phyloP scores from a whole-genome alignment of 306 rosid genomes.

The Trichosanthes truncata region DNA sequence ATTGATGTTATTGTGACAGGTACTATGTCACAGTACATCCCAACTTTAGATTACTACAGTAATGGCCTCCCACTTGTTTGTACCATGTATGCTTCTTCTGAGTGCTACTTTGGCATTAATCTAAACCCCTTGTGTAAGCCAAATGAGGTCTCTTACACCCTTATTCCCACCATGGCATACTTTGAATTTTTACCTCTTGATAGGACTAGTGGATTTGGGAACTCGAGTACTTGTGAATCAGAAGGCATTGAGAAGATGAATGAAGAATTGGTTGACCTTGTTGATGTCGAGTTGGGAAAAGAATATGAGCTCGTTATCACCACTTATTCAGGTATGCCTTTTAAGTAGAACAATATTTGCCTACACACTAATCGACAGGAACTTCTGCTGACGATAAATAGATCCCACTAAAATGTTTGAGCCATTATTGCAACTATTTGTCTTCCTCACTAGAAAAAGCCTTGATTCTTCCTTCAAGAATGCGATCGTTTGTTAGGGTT shows the following conservation, averaged over 20 bases:
- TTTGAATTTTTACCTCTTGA: constrained; percentile 50
- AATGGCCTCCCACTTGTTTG: constrained; percentile 51
- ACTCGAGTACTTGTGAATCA: constrained; percentile 13
- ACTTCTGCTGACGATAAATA: no score
- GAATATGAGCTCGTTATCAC: constrained; percentile 59
- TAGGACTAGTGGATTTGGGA: constrained; percentile 8
- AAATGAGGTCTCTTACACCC: constrained; percentile 41
- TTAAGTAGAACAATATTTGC: background rate
- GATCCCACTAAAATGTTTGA: no score
- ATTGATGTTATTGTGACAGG: constrained; percentile 64
- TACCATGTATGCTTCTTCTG: constrained; percentile 58
- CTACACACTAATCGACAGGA: no score
- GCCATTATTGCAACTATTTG: no score
- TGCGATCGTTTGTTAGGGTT: background rate
- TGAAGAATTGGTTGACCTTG: constrained; percentile 39
- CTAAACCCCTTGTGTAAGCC: constrained; percentile 55
- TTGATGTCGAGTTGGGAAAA: constrained; percentile 41
- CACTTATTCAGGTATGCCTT: constrained; percentile 43
- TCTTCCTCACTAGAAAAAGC: no score
- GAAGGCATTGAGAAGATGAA: background rate
- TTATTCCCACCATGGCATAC: constrained; percentile 55
- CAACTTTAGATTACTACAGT: constrained; percentile 37
- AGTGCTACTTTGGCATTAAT: constrained; percentile 55
- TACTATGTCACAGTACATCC: constrained; percentile 57
- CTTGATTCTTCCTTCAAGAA: no score